Percentiles rank a stretch among this genome's conserved stretches.
Conservation (phyloP, 1,139 yeast species). For the Pichia sp. region DNA sequence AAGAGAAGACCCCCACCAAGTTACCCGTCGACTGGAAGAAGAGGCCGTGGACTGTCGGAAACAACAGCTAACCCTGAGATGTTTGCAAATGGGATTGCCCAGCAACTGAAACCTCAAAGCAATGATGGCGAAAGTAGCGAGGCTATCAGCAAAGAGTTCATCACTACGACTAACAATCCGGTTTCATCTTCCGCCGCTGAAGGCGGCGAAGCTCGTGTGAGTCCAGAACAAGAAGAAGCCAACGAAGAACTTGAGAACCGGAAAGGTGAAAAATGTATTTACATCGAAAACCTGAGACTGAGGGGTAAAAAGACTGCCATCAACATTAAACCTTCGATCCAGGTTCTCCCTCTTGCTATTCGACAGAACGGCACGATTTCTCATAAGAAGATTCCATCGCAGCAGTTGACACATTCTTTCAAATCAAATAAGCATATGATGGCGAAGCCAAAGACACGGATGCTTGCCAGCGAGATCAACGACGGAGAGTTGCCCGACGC, state of each 20-base stretch:
- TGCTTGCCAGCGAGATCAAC: slow-evolving; percentile 74
- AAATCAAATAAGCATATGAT: slow-evolving; percentile 46
- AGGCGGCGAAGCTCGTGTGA: no score
- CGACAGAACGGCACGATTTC: slow-evolving; percentile 17
- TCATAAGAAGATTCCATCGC: slow-evolving; percentile 27
- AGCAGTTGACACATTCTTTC: slow-evolving; percentile 17
- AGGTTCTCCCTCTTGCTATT: slow-evolving; percentile 17
- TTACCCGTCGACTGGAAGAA: slow-evolving; percentile 33
- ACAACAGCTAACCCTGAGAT: slow-evolving; percentile 31
- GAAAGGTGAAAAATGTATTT: slow-evolving; percentile 19
- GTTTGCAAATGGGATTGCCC: slow-evolving; percentile 34
- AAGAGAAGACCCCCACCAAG: slow-evolving; percentile 36
- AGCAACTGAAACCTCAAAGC: not conserved
- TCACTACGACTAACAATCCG: not conserved
- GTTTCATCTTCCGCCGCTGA: not conserved
- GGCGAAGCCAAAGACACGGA: slow-evolving; percentile 59
- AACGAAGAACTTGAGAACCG: not conserved
- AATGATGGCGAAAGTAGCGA: not conserved
- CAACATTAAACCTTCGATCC: slow-evolving; percentile 12
- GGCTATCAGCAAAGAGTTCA: not conserved
- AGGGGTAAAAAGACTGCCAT: slow-evolving; percentile 10
- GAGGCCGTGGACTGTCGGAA: slow-evolving; percentile 33
- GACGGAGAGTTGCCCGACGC: slow-evolving; percentile 47
- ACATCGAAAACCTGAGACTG: slow-evolving; percentile 17
- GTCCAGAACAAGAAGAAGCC: not conserved